Conservation (phyloP, 352 stramenopile species). For the Albugo laibachii region DNA sequence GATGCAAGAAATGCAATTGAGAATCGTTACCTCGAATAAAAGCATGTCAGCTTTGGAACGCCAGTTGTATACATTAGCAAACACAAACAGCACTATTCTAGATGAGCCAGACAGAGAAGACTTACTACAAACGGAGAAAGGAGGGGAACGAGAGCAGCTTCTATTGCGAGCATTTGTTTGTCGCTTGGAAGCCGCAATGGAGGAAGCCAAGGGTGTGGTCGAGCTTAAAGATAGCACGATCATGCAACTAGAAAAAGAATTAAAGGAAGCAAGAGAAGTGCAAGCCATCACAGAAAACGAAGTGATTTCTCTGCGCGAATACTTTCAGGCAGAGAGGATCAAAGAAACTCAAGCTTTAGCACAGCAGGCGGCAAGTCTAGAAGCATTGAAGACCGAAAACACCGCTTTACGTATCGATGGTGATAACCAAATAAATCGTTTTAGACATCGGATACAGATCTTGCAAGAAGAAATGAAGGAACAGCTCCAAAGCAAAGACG, state of each 20-base stretch:
- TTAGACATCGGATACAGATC: slow-evolving; percentile 7
- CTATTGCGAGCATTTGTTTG: slow-evolving; percentile 34
- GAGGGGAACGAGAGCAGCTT: slow-evolving; percentile 11
- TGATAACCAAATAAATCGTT: neutral
- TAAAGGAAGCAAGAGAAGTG: neutral
- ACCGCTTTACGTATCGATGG: too few species aligned
- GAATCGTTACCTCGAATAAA: slow-evolving; percentile 20
- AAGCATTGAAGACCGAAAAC: too few species aligned
- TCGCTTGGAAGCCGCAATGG: slow-evolving; percentile 34
- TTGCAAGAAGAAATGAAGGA: slow-evolving; percentile 8
- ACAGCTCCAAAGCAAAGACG: neutral
- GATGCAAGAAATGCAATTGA: slow-evolving; percentile 17
- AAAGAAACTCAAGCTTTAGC: too few species aligned
- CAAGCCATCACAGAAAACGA: too few species aligned
- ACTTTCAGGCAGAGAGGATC: too few species aligned
- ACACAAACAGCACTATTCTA: too few species aligned
- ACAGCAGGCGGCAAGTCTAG: too few species aligned
- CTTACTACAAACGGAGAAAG: neutral
- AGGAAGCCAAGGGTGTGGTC: slow-evolving; percentile 47
- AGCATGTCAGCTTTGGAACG: slow-evolving; percentile 24
- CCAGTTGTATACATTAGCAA: slow-evolving; percentile 3
- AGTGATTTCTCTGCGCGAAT: too few species aligned
- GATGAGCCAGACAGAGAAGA: too few species aligned
- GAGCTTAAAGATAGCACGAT: slow-evolving; percentile 44
- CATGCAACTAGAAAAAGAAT: neutral